Evolutionary conservation across 768 basidiomycete species (phyloP).

Genomic region (Termitomyces heimii): DNA sequence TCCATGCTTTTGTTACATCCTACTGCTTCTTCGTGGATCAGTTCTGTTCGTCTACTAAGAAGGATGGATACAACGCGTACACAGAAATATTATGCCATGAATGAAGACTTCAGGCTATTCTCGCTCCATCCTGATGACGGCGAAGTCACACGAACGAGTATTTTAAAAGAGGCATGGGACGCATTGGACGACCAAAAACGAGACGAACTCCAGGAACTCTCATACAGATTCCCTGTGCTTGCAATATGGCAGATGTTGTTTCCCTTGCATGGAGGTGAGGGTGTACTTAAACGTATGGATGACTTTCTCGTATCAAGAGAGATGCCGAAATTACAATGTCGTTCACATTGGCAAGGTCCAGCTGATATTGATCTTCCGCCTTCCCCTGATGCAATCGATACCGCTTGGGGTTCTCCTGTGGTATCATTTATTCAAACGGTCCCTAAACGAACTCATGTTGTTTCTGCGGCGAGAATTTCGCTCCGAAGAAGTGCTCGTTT

Average conservation of each 20-base stretch:
- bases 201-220: background rate
- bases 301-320: background rate
- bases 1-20: slow-evolving; percentile 3
- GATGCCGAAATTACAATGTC: background rate
- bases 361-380: background rate
- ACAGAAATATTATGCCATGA: background rate
- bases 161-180: background rate
- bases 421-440: background rate
- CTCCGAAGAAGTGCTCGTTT: background rate
- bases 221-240: background rate
- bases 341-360: background rate
- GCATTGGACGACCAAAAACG: background rate
- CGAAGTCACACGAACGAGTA: background rate
- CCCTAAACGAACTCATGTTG: background rate
- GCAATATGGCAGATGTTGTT: slow-evolving; percentile 6
- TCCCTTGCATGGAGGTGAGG: background rate
- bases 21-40: background rate
- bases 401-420: background rate
- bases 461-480: background rate
- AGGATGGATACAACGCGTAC: background rate
- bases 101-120: background rate
- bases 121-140: background rate
- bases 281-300: background rate
- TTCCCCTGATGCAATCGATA: background rate
- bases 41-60: background rate